Conservation (phyloP, 2,329 filamentous ascomycete genomes). For the Macrophomina pseudophaseolina region DNA sequence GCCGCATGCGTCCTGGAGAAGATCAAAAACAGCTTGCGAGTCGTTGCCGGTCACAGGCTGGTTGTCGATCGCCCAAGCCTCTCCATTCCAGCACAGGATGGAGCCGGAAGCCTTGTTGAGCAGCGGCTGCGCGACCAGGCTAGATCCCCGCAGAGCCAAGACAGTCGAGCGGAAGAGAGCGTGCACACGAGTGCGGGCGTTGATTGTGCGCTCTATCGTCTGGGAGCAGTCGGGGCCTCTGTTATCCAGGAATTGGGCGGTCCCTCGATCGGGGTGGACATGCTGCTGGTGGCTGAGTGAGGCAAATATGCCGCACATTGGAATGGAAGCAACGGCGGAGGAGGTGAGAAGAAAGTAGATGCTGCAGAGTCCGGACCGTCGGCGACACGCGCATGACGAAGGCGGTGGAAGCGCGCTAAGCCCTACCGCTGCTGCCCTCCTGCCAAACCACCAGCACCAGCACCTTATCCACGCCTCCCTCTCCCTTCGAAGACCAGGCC, state of each 20-base stretch:
- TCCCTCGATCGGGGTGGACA: constrained; percentile 34
- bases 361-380: not conserved
- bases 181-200: constrained; percentile 35
- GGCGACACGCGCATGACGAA: constrained; percentile 11
- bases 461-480: constrained; percentile 9
- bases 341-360: not conserved
- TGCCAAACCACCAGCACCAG: constrained; percentile 13
- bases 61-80: constrained; percentile 79
- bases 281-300: constrained; percentile 46
- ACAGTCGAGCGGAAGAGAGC: constrained; percentile 81
- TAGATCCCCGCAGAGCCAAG: constrained; percentile 81
- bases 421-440: constrained; percentile 14
- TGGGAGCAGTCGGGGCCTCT: constrained; percentile 41
- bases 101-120: constrained; percentile 62
- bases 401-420: constrained; percentile 18
- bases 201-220: constrained; percentile 31
- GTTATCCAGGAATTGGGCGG: constrained; percentile 37
- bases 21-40: constrained; percentile 69
- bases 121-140: constrained; percentile 75
- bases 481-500: not conserved
- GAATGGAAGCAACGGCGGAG: not conserved
- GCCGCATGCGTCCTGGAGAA: constrained; percentile 53
- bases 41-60: constrained; percentile 75
- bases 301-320: constrained; percentile 58
- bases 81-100: constrained; percentile 94